Evolutionary conservation across 768 basidiomycete species (phyloP).

Genomic region (Guyanaporus albipodus): DNA sequence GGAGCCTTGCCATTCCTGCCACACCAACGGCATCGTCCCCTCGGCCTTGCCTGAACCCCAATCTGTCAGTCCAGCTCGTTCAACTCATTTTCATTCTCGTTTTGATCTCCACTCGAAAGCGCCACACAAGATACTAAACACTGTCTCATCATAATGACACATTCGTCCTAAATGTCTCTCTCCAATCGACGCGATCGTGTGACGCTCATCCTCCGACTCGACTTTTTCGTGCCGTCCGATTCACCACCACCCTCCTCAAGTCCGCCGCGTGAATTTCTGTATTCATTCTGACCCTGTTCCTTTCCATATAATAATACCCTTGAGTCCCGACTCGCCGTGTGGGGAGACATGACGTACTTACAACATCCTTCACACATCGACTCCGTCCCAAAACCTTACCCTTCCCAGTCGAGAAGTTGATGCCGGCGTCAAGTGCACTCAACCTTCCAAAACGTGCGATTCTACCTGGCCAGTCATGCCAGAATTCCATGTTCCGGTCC

Average conservation of each 20-base stretch:
- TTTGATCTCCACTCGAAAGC: constrained; percentile 15
- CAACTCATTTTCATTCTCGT: constrained; percentile 13
- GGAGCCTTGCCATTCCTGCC: constrained; percentile 6
- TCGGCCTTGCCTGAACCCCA: constrained; percentile 13
- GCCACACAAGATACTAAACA: constrained; percentile 9
- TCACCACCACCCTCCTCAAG: constrained; percentile 9
- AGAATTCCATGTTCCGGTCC: too few species aligned
- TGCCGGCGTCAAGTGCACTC: constrained; percentile 7
- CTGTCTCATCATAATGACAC: constrained; percentile 24
- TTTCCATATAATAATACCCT: background rate
- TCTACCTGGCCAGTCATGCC: constrained; percentile 2
- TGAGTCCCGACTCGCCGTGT: constrained; percentile 20
- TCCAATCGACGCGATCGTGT: constrained; percentile 3
- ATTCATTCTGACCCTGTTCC: constrained; percentile 15
- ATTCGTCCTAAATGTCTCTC: constrained; percentile 3
- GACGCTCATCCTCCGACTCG: background rate
- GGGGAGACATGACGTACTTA: constrained; percentile 23
- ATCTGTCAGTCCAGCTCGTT: constrained; percentile 15
- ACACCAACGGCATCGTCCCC: constrained; percentile 18
- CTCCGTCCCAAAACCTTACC: constrained; percentile 10
- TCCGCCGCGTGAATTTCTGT: constrained; percentile 18
- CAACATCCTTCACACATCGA: constrained; percentile 6
- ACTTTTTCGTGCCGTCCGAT: constrained; percentile 6
- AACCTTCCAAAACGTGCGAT: constrained; percentile 8
- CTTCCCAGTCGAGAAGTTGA: constrained; percentile 7